Evolutionary conservation across 2,329 filamentous ascomycete species (phyloP).

Genomic region (Colletotrichum musae): DNA sequence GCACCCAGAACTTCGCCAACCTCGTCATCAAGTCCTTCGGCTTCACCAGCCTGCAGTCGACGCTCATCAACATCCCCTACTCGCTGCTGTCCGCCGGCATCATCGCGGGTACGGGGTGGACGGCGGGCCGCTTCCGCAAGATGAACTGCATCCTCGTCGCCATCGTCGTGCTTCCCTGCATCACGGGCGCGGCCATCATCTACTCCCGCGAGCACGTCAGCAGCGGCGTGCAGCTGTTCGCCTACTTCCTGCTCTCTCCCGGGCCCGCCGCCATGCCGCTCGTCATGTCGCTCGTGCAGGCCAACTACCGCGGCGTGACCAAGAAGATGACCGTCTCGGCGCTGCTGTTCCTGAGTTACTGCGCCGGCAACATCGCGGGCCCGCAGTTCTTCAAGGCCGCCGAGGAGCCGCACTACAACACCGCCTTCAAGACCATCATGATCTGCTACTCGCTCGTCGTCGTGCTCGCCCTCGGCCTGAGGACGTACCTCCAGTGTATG

Average conservation of each 20-base stretch:
- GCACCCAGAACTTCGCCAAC: slow-evolving; percentile 72
- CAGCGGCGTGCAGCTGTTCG: slow-evolving; percentile 65
- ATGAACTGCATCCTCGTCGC: slow-evolving; percentile 67
- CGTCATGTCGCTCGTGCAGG: slow-evolving; percentile 67
- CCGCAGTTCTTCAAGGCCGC: slow-evolving; percentile 67
- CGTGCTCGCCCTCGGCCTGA: slow-evolving; percentile 57
- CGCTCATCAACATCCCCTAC: slow-evolving; percentile 72
- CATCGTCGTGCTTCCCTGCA: slow-evolving; percentile 64
- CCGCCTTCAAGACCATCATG: slow-evolving; percentile 69
- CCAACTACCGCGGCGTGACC: slow-evolving; percentile 70
- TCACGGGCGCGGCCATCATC: slow-evolving; percentile 68
- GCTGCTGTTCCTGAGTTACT: slow-evolving; percentile 69
- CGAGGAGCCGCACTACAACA: slow-evolving; percentile 67
- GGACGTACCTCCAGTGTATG: slow-evolving; percentile 62
- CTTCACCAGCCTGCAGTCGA: slow-evolving; percentile 67
- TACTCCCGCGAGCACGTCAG: slow-evolving; percentile 59
- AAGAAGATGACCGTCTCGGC: slow-evolving; percentile 74
- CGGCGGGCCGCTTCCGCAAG: slow-evolving; percentile 66
- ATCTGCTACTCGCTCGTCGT: slow-evolving; percentile 69
- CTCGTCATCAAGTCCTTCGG: slow-evolving; percentile 70
- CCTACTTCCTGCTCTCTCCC: slow-evolving; percentile 70
- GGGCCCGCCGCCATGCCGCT: slow-evolving; percentile 69
- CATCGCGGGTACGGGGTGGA: slow-evolving; percentile 65
- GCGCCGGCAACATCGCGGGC: slow-evolving; percentile 68
- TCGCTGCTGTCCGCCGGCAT: slow-evolving; percentile 64